phyloP scores from a whole-genome alignment of 768 basidiomycete species.

The Cytidiella melzeri region DNA sequence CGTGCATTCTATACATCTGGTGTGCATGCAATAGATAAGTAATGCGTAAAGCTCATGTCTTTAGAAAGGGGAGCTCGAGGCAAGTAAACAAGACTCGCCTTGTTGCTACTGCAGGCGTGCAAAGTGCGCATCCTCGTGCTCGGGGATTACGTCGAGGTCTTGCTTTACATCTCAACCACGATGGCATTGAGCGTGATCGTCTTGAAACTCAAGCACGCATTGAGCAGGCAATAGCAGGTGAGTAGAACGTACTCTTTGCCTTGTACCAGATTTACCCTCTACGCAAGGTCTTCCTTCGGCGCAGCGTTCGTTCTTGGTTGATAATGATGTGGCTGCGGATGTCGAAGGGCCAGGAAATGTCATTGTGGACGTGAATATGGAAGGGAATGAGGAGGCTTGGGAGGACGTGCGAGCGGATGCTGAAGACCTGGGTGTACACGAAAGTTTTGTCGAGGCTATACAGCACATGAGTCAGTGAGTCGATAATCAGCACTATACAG shows the following conservation, averaged over 20 bases:
- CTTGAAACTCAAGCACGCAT: background rate
- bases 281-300: background rate
- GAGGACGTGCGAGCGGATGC: background rate
- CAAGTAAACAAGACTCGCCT: background rate
- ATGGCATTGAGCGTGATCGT: background rate
- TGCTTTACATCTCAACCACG: background rate
- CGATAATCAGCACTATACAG: background rate
- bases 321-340: background rate
- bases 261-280: background rate
- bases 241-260: no score
- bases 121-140: background rate
- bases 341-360: background rate
- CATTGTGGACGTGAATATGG: background rate
- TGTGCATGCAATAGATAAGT: no score
- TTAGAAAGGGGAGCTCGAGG: background rate
- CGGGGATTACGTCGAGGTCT: background rate
- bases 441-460: background rate
- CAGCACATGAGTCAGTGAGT: background rate
- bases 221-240: background rate
- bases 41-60: background rate
- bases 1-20: no score
- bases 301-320: background rate
- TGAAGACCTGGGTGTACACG: background rate
- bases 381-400: background rate
- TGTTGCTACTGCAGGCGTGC: background rate